phyloP scores from a whole-genome alignment of 1,284 basidiomycete species.

The Cryptococcus deneoformans region DNA sequence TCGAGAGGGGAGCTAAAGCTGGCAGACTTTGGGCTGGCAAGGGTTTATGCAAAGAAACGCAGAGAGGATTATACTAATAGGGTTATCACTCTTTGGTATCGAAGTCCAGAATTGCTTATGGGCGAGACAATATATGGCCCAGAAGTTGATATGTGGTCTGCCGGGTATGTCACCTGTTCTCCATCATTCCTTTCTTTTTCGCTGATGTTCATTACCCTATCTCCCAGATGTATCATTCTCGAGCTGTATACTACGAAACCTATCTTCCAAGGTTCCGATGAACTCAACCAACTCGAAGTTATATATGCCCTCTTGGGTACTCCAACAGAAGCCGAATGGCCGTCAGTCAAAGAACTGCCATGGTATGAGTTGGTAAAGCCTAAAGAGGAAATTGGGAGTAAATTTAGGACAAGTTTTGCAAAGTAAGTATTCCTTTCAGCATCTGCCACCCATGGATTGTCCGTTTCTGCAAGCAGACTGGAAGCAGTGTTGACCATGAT shows the following conservation, averaged over 20 bases:
- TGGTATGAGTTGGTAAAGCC: constrained; percentile 99
- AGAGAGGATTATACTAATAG: constrained; percentile 95
- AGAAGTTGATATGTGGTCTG: constrained; percentile 99
- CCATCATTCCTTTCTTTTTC: not conserved
- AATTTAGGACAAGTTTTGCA: constrained; percentile 72
- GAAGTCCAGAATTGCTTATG: constrained; percentile 91
- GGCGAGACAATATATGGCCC: constrained; percentile 96
- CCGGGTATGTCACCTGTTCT: constrained; percentile 63
- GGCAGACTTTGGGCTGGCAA: constrained; percentile 96
- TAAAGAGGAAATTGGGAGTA: constrained; percentile 64
- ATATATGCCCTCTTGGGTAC: constrained; percentile 91
- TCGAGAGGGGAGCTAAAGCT: constrained; percentile 91
- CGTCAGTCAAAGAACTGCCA: constrained; percentile 74
- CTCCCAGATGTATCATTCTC: constrained; percentile 91
- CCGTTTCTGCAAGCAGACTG: not conserved
- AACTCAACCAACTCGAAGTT: constrained; percentile 93
- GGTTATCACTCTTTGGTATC: constrained; percentile 99
- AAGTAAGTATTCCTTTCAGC: constrained; percentile 56
- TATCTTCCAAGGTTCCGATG: constrained; percentile 93
- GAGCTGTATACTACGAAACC: constrained; percentile 95
- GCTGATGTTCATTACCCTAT: not conserved
- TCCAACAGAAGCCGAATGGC: constrained; percentile 78
- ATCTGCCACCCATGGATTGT: not conserved
- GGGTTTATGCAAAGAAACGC: constrained; percentile 89
- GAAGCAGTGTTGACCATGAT: not conserved